phyloP scores from a whole-genome alignment of 495 filamentous ascomycete genomes.

The Beverwykella pulmonaria region DNA sequence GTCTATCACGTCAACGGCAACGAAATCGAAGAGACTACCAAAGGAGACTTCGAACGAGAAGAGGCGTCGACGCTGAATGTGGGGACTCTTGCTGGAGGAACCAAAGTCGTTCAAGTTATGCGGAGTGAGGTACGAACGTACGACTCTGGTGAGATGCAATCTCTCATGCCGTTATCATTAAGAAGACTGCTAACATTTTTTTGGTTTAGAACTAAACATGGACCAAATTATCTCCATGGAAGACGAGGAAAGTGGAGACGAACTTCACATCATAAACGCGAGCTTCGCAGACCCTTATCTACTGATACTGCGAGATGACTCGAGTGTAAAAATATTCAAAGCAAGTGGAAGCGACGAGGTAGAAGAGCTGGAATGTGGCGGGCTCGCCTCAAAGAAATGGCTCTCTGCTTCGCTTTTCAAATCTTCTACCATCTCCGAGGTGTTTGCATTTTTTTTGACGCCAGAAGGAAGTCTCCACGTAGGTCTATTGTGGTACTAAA shows the following conservation, averaged over 20 bases:
- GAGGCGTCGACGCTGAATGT: conserved; percentile 81
- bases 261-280: conserved; percentile 72
- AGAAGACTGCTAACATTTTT: not conserved
- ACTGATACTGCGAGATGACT: conserved; percentile 81
- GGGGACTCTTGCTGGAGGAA: conserved; percentile 71
- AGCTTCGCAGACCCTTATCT: conserved; percentile 88
- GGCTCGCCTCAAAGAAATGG: conserved; percentile 66
- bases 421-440: conserved; percentile 52
- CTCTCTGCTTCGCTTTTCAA: conserved; percentile 76
- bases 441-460: conserved; percentile 74
- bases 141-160: conserved; percentile 69
- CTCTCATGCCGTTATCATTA: too few species aligned
- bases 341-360: conserved; percentile 80
- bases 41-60: conserved; percentile 86
- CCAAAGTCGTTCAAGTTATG: conserved; percentile 80
- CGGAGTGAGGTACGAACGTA: conserved; percentile 83
- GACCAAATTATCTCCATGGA: conserved; percentile 86
- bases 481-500: conserved; percentile 40
- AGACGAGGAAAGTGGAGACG: conserved; percentile 80
- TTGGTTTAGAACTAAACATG: conserved; percentile 66
- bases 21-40: conserved; percentile 65
- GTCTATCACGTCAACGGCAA: conserved; percentile 64
- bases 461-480: conserved; percentile 73
- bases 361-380: conserved; percentile 72
- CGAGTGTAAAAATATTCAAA: conserved; percentile 71